phyloP scores from a whole-genome alignment of 805 yeast genomes.

The Pichia cabralensis region DNA sequence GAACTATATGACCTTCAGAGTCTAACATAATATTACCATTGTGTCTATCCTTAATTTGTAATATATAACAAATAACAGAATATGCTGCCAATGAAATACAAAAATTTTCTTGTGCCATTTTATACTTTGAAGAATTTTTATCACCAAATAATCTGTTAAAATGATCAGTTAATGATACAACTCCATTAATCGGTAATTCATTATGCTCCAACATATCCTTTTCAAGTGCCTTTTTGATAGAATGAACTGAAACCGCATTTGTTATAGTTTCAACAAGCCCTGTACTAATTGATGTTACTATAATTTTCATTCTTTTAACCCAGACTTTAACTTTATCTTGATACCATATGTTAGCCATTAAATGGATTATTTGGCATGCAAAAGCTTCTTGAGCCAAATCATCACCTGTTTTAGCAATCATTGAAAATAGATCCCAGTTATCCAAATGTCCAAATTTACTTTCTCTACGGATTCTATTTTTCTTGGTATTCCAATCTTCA shows the following conservation, averaged over 20 bases:
- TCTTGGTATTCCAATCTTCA: constrained; percentile 87
- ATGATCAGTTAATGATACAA: constrained; percentile 71
- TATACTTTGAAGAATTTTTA: constrained; percentile 41
- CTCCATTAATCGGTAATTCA: constrained; percentile 57
- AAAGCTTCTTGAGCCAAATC: constrained; percentile 96
- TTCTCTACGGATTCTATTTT: constrained; percentile 64
- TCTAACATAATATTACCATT: constrained; percentile 97
- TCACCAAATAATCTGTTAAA: constrained; percentile 69
- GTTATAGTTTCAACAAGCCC: constrained; percentile 95
- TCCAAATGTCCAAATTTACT: constrained; percentile 78
- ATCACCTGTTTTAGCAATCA: constrained; percentile 92
- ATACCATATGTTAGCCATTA: constrained; percentile 81
- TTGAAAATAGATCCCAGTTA: constrained; percentile 93
- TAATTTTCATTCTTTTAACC: constrained; percentile 89
- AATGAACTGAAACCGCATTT: constrained; percentile 87
- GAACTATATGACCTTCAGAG: constrained; percentile 88
- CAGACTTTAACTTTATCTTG: constrained; percentile 61
- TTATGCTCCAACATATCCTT: constrained; percentile 59
- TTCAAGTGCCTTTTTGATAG: constrained; percentile 86
- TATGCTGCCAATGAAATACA: constrained; percentile 84
- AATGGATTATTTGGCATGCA: constrained; percentile 88
- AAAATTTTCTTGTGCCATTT: constrained; percentile 75
- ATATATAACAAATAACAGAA: constrained; percentile 77
- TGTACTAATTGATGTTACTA: constrained; percentile 81
- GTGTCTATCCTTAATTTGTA: constrained; percentile 93